phyloP scores from a whole-genome alignment of 768 basidiomycete species.

The Trametes punicea region DNA sequence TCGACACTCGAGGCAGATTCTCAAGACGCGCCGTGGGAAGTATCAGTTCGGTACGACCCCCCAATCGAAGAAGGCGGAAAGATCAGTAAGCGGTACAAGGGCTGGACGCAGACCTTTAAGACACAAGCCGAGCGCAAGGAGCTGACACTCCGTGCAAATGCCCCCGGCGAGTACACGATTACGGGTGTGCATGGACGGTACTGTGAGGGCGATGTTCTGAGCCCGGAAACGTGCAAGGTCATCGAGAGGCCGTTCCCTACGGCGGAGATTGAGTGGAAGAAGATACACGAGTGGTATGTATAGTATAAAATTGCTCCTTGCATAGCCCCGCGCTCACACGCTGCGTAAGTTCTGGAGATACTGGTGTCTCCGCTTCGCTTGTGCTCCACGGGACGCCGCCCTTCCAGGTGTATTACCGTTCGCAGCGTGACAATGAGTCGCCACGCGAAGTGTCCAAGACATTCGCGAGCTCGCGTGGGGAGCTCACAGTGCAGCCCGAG shows the following conservation, averaged over 20 bases:
- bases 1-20: constrained; percentile 50
- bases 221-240: constrained; percentile 78
- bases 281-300: constrained; percentile 84
- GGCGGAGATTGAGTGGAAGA: constrained; percentile 85
- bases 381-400: constrained; percentile 87
- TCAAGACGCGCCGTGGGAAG: constrained; percentile 67
- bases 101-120: constrained; percentile 63
- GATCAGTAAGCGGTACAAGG: constrained; percentile 42
- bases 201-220: constrained; percentile 80
- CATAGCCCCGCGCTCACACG: constrained; percentile 2
- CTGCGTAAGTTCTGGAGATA: constrained; percentile 72
- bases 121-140: constrained; percentile 44
- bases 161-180: constrained; percentile 79
- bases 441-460: constrained; percentile 56
- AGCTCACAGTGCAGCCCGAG: constrained; percentile 82
- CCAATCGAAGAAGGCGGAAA: constrained; percentile 35
- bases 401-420: constrained; percentile 78
- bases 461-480: constrained; percentile 69
- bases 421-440: constrained; percentile 66
- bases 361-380: constrained; percentile 84
- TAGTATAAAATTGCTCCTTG: not conserved
- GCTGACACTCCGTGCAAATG: constrained; percentile 46
- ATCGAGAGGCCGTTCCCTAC: constrained; percentile 72
- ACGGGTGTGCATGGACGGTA: constrained; percentile 68
- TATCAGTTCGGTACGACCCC: constrained; percentile 62